Evolutionary conservation across 2,329 filamentous ascomycete genomes (phyloP).

Genomic region (Colletotrichum chrysophilum): DNA sequence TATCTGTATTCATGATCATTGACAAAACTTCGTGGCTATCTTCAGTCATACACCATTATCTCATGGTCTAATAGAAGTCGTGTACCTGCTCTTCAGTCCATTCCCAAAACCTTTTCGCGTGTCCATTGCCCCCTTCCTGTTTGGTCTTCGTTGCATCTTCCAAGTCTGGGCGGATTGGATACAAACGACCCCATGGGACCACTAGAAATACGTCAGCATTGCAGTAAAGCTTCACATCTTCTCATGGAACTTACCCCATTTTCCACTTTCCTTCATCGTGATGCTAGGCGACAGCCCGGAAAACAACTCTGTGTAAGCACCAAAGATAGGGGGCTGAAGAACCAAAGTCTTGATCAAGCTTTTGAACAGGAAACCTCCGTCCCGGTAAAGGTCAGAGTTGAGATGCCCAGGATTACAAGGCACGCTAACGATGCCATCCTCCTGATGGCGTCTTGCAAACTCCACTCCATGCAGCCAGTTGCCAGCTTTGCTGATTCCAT

Average conservation of each 20-base stretch:
- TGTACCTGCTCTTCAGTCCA: neutral
- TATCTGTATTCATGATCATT: neutral
- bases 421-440: neutral
- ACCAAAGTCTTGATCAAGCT: neutral
- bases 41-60: neutral
- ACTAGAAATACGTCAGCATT: constrained; percentile 30
- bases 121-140: neutral
- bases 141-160: neutral
- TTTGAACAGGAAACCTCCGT: neutral
- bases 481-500: constrained; percentile 28
- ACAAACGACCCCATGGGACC: constrained; percentile 55
- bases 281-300: neutral
- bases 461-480: constrained; percentile 33
- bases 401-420: neutral
- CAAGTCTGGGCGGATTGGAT: constrained; percentile 10
- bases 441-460: constrained; percentile 28
- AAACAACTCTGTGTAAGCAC: neutral
- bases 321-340: neutral
- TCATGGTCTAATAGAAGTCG: neutral
- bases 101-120: neutral
- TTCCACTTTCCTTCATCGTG: neutral
- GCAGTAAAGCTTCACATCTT: neutral
- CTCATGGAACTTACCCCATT: neutral
- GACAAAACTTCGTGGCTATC: fast-evolving
- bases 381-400: neutral